phyloP scores from a whole-genome alignment of 805 yeast genomes.

The Saccharomycopsis fodiens region DNA sequence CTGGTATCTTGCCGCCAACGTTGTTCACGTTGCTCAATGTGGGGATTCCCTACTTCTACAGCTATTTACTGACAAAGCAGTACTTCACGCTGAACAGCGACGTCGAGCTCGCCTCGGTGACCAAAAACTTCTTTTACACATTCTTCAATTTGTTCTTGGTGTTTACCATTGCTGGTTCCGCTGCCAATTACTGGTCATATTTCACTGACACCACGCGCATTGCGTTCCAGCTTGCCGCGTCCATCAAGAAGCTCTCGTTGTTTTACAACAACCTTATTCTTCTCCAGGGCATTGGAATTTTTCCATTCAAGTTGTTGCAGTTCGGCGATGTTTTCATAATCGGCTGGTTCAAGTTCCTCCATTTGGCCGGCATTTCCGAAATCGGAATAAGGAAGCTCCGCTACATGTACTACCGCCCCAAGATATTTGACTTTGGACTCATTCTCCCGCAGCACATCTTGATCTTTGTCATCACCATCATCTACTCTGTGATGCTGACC shows the following conservation, averaged over 20 bases:
- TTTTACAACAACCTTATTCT: constrained; percentile 56
- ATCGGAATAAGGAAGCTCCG: constrained; percentile 47
- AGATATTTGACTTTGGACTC: constrained; percentile 52
- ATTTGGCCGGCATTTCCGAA: constrained; percentile 19
- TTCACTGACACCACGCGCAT: constrained; percentile 52
- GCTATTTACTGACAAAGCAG: constrained; percentile 41
- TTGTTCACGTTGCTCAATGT: constrained; percentile 49
- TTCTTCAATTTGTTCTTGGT: constrained; percentile 56
- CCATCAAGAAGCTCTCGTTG: constrained; percentile 43
- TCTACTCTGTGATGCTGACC: constrained; percentile 54
- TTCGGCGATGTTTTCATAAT: constrained; percentile 44
- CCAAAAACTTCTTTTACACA: constrained; percentile 52
- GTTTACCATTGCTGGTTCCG: constrained; percentile 54
- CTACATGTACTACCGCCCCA: constrained; percentile 46
- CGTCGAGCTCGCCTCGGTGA: constrained; percentile 47
- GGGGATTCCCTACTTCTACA: constrained; percentile 47
- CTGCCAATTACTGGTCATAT: constrained; percentile 50
- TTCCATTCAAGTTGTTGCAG: constrained; percentile 49
- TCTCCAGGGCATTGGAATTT: constrained; percentile 63
- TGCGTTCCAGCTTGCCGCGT: constrained; percentile 46
- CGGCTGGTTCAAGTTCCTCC: constrained; percentile 34
- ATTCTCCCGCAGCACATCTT: constrained; percentile 55
- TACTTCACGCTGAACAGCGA: constrained; percentile 52
- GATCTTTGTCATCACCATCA: constrained; percentile 49
- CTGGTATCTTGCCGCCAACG: constrained; percentile 56